These are phyloP conservation scores for Pythium dissimile DNA, from an alignment of 352 stramenopile species.

Conservation along the genomic window DNA sequence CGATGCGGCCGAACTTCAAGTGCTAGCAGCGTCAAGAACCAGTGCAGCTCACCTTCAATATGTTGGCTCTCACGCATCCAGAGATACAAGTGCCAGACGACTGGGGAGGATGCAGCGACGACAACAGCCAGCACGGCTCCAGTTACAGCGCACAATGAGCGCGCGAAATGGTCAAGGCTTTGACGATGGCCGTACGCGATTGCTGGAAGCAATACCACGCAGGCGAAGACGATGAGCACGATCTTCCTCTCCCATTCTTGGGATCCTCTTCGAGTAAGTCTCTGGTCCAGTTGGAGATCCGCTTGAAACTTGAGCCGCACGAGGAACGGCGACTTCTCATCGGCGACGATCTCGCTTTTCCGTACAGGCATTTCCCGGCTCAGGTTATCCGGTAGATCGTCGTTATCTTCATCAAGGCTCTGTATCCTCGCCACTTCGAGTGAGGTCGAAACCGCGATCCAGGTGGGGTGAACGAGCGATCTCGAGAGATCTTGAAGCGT, in stretches of 20 bases:
- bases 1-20: conserved; percentile 25
- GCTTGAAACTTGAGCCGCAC: conserved; percentile 29
- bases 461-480: conserved; percentile 22
- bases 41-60: conserved; percentile 33
- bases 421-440: conserved; percentile 21
- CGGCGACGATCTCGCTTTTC: neutral
- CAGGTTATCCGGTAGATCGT: conserved; percentile 1
- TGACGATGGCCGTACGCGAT: conserved; percentile 7
- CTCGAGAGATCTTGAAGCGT: conserved; percentile 32
- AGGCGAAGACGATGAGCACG: conserved; percentile 1
- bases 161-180: neutral
- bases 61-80: conserved; percentile 13
- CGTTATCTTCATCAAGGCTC: conserved; percentile 7
- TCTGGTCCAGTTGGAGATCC: conserved; percentile 28
- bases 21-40: conserved; percentile 33
- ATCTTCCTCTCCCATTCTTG: conserved; percentile 10
- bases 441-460: conserved; percentile 17
- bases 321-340: conserved; percentile 21
- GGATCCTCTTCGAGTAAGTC: conserved; percentile 9
- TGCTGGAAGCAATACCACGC: conserved; percentile 12
- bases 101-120: conserved; percentile 13
- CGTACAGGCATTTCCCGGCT: neutral
- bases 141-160: conserved; percentile 3
- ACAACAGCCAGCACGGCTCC: neutral
- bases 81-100: conserved; percentile 30